Conservation (phyloP, 2,329 filamentous ascomycete genomes). For the Thermomyces lanuginosus region DNA sequence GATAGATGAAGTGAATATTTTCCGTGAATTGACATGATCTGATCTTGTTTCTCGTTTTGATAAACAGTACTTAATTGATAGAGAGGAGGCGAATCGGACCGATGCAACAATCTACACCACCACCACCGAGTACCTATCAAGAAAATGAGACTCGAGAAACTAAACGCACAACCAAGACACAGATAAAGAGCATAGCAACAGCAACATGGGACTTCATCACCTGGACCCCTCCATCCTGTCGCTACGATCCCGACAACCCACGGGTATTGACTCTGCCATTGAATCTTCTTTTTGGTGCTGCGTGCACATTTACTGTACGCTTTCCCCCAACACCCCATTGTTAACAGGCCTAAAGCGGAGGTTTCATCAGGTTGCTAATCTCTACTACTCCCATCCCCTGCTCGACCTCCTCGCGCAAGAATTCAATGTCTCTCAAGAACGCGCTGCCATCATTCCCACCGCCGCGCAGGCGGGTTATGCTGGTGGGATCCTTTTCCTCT, state of each 20-base stretch:
- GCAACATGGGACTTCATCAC: constrained; percentile 20
- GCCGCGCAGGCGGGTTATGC: constrained; percentile 69
- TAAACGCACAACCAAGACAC: too few relatives aligned
- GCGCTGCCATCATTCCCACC: constrained; percentile 52
- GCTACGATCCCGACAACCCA: constrained; percentile 50
- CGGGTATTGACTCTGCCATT: constrained; percentile 51
- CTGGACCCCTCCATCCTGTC: constrained; percentile 50
- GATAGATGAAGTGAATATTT: too few relatives aligned
- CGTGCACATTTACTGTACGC: constrained; percentile 22
- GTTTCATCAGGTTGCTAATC: constrained; percentile 52
- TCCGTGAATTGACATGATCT: too few relatives aligned
- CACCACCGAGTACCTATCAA: too few relatives aligned
- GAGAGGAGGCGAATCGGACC: too few relatives aligned
- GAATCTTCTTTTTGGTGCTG: constrained; percentile 51
- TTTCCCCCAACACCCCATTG: constrained; percentile 1
- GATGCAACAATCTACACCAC: too few relatives aligned
- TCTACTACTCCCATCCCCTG: constrained; percentile 71
- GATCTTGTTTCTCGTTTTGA: too few relatives aligned
- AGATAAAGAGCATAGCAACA: too few relatives aligned
- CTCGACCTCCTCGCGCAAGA: constrained; percentile 57
- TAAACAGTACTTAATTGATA: too few relatives aligned
- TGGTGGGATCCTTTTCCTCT: constrained; percentile 53
- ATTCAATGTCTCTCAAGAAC: constrained; percentile 54
- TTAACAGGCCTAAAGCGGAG: constrained; percentile 6
- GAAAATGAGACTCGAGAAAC: too few relatives aligned